Conservation (phyloP, 1,139 yeast species). For the Yamadazyma diddensiae region DNA sequence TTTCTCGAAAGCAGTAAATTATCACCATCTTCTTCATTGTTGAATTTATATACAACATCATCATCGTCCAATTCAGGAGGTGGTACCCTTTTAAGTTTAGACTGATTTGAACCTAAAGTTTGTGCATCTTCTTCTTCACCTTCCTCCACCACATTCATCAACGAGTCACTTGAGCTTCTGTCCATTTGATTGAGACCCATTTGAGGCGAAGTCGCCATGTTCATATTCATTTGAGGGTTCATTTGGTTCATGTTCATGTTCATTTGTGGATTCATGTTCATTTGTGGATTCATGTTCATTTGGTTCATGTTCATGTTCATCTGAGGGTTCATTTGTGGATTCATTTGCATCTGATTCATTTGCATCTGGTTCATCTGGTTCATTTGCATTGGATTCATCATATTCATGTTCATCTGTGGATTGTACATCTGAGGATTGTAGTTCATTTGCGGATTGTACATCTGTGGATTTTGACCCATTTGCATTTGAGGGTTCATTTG, state of each 20-base stretch:
- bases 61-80: constrained; percentile 12
- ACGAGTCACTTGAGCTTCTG: constrained; percentile 33
- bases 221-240: constrained; percentile 5
- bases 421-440: constrained; percentile 3
- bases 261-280: constrained; percentile 7
- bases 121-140: constrained; percentile 28
- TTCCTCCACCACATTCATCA: constrained; percentile 42
- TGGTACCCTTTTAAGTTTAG: constrained; percentile 5
- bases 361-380: constrained; percentile 2
- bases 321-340: constrained; percentile 7
- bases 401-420: constrained; percentile 6
- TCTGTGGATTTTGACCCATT: constrained; percentile 1
- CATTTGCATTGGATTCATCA: constrained; percentile 7
- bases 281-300: constrained; percentile 8
- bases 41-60: constrained; percentile 32
- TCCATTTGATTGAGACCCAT: constrained; percentile 2
- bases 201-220: constrained; percentile 3
- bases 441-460: constrained; percentile 1
- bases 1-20: constrained; percentile 30
- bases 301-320: constrained; percentile 8
- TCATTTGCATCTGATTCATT: constrained; percentile 5
- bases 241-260: constrained; percentile 5
- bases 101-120: constrained; percentile 1
- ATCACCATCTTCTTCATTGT: constrained; percentile 24
- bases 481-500: constrained; percentile 1